These are phyloP conservation scores for Candolleomyces eurysporus DNA, from an alignment of 768 basidiomycete genomes.

Conservation along the genomic window DNA sequence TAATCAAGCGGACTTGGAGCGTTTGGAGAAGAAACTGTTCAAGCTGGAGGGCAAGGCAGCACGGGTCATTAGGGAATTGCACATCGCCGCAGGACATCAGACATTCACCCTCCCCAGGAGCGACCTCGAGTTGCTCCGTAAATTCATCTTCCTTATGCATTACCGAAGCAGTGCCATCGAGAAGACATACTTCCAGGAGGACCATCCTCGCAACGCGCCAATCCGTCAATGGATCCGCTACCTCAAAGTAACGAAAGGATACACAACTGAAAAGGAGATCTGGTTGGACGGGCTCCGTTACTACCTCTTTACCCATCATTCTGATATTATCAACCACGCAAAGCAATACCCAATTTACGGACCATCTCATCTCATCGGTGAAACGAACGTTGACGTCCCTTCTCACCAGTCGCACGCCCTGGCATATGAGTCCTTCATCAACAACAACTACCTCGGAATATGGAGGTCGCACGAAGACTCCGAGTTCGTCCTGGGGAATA, in stretches of 20 bases:
- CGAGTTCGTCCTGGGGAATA: constrained; percentile 32
- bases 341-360: constrained; percentile 16
- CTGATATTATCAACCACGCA: constrained; percentile 18
- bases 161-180: constrained; percentile 22
- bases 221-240: constrained; percentile 21
- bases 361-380: background rate
- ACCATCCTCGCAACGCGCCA: constrained; percentile 21
- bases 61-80: constrained; percentile 17
- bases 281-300: constrained; percentile 31
- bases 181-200: constrained; percentile 25
- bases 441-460: constrained; percentile 29
- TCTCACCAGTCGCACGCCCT: constrained; percentile 21
- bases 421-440: constrained; percentile 26
- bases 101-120: constrained; percentile 22
- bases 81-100: constrained; percentile 3
- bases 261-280: constrained; percentile 19
- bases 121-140: constrained; percentile 27
- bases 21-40: constrained; percentile 24
- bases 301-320: constrained; percentile 29
- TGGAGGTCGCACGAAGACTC: constrained; percentile 31
- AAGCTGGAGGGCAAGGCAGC: constrained; percentile 26
- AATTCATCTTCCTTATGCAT: constrained; percentile 37
- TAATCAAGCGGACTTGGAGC: constrained; percentile 18
- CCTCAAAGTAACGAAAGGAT: constrained; percentile 17
- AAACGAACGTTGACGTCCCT: constrained; percentile 15